These are phyloP conservation scores for Pilatotrama ljubarskyi DNA, from an alignment of 768 basidiomycete genomes.

Conservation along the genomic window DNA sequence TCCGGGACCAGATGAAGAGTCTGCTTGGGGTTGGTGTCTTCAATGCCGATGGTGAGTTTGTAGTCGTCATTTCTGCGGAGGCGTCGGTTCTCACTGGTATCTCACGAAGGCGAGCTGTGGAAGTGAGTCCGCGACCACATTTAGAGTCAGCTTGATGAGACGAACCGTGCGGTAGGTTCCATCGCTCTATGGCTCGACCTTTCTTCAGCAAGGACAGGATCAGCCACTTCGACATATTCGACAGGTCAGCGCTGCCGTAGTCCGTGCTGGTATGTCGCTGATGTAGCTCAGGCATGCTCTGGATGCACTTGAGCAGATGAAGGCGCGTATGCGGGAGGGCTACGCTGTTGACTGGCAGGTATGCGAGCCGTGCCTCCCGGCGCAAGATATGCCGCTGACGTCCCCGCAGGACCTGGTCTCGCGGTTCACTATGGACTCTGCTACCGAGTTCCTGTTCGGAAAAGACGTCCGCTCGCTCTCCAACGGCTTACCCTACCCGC, in stretches of 20 bases:
- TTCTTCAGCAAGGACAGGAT: conserved; percentile 44
- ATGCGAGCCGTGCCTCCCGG: not conserved
- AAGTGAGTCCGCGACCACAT: conserved; percentile 28
- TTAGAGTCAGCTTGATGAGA: no score
- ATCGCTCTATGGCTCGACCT: conserved; percentile 43
- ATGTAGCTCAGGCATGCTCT: conserved; percentile 29
- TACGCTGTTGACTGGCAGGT: conserved; percentile 46
- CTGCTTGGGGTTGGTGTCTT: conserved; percentile 40
- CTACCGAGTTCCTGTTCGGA: conserved; percentile 41
- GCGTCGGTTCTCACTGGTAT: not conserved
- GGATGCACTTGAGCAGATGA: conserved; percentile 36
- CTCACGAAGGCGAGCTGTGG: conserved; percentile 34
- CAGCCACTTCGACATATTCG: conserved; percentile 43
- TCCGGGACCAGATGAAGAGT: conserved; percentile 31
- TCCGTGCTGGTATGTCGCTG: no score
- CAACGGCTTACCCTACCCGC: conserved; percentile 39
- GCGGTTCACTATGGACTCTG: conserved; percentile 25
- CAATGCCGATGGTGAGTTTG: conserved; percentile 40
- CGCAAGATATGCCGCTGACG: not conserved
- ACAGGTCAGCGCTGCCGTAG: conserved; percentile 20
- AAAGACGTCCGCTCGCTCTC: conserved; percentile 40
- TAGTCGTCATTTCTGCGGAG: no score
- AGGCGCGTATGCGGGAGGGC: conserved; percentile 35
- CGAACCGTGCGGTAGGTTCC: conserved; percentile 33
- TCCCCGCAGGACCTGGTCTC: conserved; percentile 37